These are phyloP conservation scores for Plasmodium adleri DNA, from an alignment of 169 alveolate species.

Conservation along the genomic window DNA sequence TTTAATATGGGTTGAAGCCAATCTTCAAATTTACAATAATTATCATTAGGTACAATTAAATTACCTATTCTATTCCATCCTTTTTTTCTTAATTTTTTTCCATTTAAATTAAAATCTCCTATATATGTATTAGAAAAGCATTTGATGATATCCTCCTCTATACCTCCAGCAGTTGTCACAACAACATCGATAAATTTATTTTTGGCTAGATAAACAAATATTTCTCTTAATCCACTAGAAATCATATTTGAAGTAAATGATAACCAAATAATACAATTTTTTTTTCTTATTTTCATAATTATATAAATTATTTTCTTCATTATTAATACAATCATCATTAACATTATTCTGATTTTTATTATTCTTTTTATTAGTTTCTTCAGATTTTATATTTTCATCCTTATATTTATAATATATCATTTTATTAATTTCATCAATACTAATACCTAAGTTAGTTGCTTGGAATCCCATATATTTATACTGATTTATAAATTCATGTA, in stretches of 20 bases:
- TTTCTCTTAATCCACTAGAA: conserved; percentile 96
- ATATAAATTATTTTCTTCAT: conserved; percentile 81
- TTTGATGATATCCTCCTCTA: conserved; percentile 99
- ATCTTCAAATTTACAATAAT: conserved; percentile 97
- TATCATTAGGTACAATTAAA: conserved; percentile 97
- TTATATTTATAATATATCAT: conserved; percentile 81
- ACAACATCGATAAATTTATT: conserved; percentile 95
- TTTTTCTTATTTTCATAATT: conserved; percentile 81
- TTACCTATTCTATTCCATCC: conserved; percentile 99
- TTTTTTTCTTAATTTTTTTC: conserved; percentile 92
- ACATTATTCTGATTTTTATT: not conserved
- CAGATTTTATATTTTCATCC: conserved; percentile 30
- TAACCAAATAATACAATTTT: conserved; percentile 95
- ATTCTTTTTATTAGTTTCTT: conserved; percentile 56
- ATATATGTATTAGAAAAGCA: conserved; percentile 94
- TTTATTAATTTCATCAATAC: conserved; percentile 84
- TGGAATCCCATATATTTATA: conserved; percentile 85
- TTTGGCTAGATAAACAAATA: conserved; percentile 93
- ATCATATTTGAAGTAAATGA: conserved; percentile 98
- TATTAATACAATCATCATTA: not conserved
- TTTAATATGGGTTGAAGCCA: conserved; percentile 97
- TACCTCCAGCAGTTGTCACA: conserved; percentile 99
- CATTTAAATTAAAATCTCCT: conserved; percentile 93
- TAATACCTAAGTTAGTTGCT: conserved; percentile 86
- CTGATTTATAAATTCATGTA: conserved; percentile 78